These are phyloP conservation scores for Cryptococcus deneoformans DNA, from an alignment of 1,284 basidiomycete species.

Conservation along the genomic window DNA sequence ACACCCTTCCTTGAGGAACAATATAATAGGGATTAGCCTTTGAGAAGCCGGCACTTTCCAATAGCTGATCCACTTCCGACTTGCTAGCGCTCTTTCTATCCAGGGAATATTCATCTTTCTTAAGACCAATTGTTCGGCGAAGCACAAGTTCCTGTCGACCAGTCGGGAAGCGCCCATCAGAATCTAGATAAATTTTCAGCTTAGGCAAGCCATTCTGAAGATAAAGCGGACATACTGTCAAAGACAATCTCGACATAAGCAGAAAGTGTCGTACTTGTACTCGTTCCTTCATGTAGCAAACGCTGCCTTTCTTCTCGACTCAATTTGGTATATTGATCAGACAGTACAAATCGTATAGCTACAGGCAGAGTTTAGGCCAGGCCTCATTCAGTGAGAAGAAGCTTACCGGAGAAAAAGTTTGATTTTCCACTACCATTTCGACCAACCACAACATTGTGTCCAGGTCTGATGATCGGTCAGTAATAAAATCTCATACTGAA, in stretches of 20 bases:
- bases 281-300: slow-evolving; percentile 89
- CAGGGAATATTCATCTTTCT: slow-evolving; percentile 98
- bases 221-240: slow-evolving; percentile 55
- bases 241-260: slow-evolving; percentile 89
- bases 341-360: slow-evolving; percentile 96
- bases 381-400: slow-evolving; percentile 1
- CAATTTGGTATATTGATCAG: slow-evolving; percentile 96
- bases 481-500: slow-evolving; percentile 10
- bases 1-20: slow-evolving; percentile 91
- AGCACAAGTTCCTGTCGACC: slow-evolving; percentile 80
- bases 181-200: slow-evolving; percentile 22
- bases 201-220: not conserved
- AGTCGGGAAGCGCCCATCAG: slow-evolving; percentile 85
- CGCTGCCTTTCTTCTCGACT: slow-evolving; percentile 88
- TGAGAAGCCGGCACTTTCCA: slow-evolving; percentile 95
- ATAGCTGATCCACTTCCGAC: slow-evolving; percentile 93
- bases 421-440: slow-evolving; percentile 95
- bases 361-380: not conserved
- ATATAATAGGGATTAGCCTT: slow-evolving; percentile 99
- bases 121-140: slow-evolving; percentile 89
- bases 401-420: slow-evolving; percentile 88
- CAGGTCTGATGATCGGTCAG: slow-evolving; percentile 59
- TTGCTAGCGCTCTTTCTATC: slow-evolving; percentile 91
- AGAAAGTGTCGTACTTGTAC: slow-evolving; percentile 81
- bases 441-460: slow-evolving; percentile 91